Evolutionary conservation across 2,329 filamentous ascomycete species (phyloP), one percentile per base, ranked within the genome.

Genomic region (Aspergillus persii): DNA sequence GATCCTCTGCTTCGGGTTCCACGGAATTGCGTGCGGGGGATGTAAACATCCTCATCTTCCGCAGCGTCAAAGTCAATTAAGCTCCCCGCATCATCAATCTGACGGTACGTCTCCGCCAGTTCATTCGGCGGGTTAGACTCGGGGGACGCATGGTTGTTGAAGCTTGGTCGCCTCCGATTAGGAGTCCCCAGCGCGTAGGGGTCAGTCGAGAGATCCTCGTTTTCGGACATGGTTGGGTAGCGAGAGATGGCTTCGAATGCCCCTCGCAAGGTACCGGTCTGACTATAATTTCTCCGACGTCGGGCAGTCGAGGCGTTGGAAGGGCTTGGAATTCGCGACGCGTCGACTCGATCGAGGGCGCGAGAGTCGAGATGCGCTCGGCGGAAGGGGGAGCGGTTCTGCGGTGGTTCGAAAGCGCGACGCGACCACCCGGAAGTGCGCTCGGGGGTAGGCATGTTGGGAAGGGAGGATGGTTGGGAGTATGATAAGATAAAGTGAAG

Each of bases 101-200:
- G 69, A 52, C 68, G 68, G 60, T 80, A 80, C 4, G 69, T 66
- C 50, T 80, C 76, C 9, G 66, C 66, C 8, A 77, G 60, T 53
- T 76, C 78, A 30, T 68, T 68, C 15, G 76, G 76, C 2, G 77
- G 76, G 47, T 74, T 77, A 4, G 74, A 74, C 12, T 70, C 66
- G 2, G 76, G 74, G 9, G 74, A 77, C 26, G 64, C 65, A 30
- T 60, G 56, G 58, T 65, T 61, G 58, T 65, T 61, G 46, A 63
- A 52, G 8, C 61, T 65, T 26, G 68, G 66, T 31, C 67, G 69
- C 50, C 60, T 68, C 31, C 61, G 69, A 63, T 74, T 77, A 47
- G 72, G 68, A 49, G 68, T 71, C 15, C 58, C 63, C 31, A 46
- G 53, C 27, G 58, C 66, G 46, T 64, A 63, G 8, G 61, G 41